Evolutionary conservation across 2,329 filamentous ascomycete genomes (phyloP), one percentile per base, ranked within the genome.

Genomic region (Claviceps capensis): DNA sequence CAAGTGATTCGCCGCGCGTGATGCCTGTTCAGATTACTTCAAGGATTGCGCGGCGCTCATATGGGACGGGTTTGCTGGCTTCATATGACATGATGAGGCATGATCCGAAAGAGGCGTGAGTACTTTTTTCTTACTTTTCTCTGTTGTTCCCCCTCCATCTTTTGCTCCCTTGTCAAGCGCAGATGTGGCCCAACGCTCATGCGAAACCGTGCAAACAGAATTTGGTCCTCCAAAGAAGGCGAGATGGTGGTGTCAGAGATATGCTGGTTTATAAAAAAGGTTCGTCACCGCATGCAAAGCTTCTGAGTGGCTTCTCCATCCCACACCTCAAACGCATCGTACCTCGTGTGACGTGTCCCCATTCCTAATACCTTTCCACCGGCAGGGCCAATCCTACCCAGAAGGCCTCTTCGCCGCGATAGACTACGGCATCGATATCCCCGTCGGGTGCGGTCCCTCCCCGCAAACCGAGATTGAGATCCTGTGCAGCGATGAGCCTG

Each of bases 221-320:
- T 65, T 49, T 69, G 64, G 65, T 69, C 67, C 11, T 60, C 65
- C 46, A 69, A 69, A 52, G 67, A 69, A 54, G 59, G 63, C 41
- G 64, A 64, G 47, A 62, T 60, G 56, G 61, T 69, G 11, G 65
- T 67, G 4, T 58, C 61, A 11, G 66, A 68, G 47, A 69, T 69
- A 65, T 65, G 65, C 37, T 69, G 67, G 67, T 69, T 69, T 51
- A 69, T 69, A 49, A 58, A 58, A 48, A 69, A 69, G 63, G 66
- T 68, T 57, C 34, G 30, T 41, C 5, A 5, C 8, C 9, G 8
- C 17, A 3, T 16, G 30, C 4, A 49, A 3, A 19, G 22, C 41
- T 22, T 19, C 17, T 17, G 22, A 9, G 9, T 34, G 30, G 30
- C 9, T 34, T 23, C 6, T 34, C 30, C 30, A 34, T 34, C 9